Base-by-base conservation (phyloP, 441 rosid species). In the Pelargonium myrrhifolium region DNA sequence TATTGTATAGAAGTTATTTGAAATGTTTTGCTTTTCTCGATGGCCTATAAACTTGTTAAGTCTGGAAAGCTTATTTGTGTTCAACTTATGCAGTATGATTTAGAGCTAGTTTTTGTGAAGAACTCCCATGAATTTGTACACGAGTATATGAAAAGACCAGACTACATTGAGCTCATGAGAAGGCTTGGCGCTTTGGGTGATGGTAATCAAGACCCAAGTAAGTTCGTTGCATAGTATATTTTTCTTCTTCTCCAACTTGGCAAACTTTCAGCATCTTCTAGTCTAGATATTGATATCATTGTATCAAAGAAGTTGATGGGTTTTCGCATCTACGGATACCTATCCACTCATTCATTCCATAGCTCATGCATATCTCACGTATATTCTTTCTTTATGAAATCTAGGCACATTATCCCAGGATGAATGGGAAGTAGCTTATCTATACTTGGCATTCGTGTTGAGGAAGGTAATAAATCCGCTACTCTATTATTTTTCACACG, bases 121-220 rank as follows among this genome's bases (percentile, higher is more conserved):
- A 94, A 89, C 69, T 84, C 89, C 0, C 99, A 94, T n/a, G 97
- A 89, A 73, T 92, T 94, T 79, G 90, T 92, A 60, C 92, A 85
- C 3, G 96, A 89, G 65, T 88, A 88, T 79, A 62, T 92, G 87
- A 89, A 86, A 76, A 87, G 77, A 64, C 85, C 85, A 10, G 99
- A 88, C 61, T 80, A 79, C 55, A 71, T 88, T 15, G 97, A 94
- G n/a, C 87, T 94, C 68, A 89, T 88, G 96, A 79, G 89, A 67
- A 74, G 98, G 77, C 93, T 92, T 43, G 99, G 99, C 72, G 99
- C 99, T 66, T 78, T 94, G 79, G 99, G 98, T n/a, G 97, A 89
- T 76, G 95, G 93, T 71, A 89, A 84, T 82, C 91, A 84, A 72
- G 99, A 92, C 74, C 88, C 79, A 64, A 84, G 97, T 94, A 80